A percentile compares a stretch with the other conserved stretches of the same genome.
phyloP scores from a whole-genome alignment of 345 rosid genomes.

The Raphanus sativus region DNA sequence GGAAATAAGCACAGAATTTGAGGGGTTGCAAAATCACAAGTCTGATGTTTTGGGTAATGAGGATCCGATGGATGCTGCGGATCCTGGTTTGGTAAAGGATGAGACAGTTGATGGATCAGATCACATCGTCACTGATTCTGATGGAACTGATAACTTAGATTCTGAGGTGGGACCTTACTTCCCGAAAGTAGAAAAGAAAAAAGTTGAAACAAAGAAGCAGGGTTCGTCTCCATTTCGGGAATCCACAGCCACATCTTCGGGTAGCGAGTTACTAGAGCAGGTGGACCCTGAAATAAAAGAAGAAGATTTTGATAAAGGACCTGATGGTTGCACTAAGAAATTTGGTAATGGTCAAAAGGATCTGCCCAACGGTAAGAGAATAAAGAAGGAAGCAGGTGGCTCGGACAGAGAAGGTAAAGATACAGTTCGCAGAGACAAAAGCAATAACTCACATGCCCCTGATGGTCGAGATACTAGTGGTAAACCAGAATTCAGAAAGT shows the following conservation, averaged over 20 bases:
- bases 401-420: constrained; percentile 30
- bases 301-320: constrained; percentile 43
- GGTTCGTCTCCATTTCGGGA: constrained; percentile 41
- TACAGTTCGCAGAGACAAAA: constrained; percentile 40
- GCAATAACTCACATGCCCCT: constrained; percentile 27
- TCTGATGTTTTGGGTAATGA: constrained; percentile 46
- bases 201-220: constrained; percentile 44
- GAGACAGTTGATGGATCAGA: constrained; percentile 38
- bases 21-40: constrained; percentile 57
- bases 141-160: constrained; percentile 40
- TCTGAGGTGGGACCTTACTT: constrained; percentile 45
- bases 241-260: constrained; percentile 41
- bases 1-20: constrained; percentile 77
- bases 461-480: constrained; percentile 36
- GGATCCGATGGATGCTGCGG: constrained; percentile 46
- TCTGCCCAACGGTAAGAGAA: constrained; percentile 45
- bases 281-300: constrained; percentile 35
- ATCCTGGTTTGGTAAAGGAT: constrained; percentile 46
- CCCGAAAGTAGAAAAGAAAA: constrained; percentile 36
- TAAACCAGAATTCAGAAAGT: constrained; percentile 40
- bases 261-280: constrained; percentile 40
- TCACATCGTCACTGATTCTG: constrained; percentile 39
- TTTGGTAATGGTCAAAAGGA: constrained; percentile 33
- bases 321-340: constrained; percentile 22
- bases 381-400: constrained; percentile 41